Conservation (phyloP, 164 flowering plant species). For the Nymphaea colorata region DNA sequence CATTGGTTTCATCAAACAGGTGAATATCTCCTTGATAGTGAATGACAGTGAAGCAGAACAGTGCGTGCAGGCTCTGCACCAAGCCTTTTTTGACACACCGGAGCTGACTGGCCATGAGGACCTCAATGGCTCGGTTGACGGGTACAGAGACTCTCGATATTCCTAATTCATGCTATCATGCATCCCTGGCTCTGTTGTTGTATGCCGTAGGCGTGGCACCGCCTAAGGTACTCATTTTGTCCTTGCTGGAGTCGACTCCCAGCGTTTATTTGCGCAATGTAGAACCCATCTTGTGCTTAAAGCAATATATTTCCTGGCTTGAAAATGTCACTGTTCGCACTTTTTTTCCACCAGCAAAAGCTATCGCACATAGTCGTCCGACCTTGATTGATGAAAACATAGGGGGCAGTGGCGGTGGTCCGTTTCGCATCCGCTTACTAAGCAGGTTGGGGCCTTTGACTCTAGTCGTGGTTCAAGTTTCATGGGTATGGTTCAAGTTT, state of each 20-base stretch:
- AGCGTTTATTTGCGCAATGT: not conserved
- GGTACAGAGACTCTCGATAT: not conserved
- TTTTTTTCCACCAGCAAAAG: too few species aligned
- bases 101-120: conserved; percentile 18
- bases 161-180: not conserved
- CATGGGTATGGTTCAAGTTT: too few species aligned
- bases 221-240: not conserved
- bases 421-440: too few species aligned
- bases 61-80: conserved; percentile 64
- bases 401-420: too few species aligned
- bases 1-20: conserved; percentile 23
- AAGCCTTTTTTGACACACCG: conserved; percentile 44
- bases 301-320: not conserved
- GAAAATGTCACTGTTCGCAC: not conserved
- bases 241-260: not conserved
- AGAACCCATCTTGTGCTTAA: not conserved
- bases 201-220: too few species aligned
- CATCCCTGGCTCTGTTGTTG: too few species aligned
- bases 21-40: conserved; percentile 73
- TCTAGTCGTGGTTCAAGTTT: too few species aligned
- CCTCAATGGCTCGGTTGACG: not conserved
- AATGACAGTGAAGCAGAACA: conserved; percentile 71
- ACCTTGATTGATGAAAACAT: too few species aligned
- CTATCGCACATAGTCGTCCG: too few species aligned
- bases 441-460: too few species aligned